Evolutionary conservation across 441 rosid genomes (phyloP), one percentile per base, ranked within the genome.

Genomic region (Aquilaria agallochum): DNA sequence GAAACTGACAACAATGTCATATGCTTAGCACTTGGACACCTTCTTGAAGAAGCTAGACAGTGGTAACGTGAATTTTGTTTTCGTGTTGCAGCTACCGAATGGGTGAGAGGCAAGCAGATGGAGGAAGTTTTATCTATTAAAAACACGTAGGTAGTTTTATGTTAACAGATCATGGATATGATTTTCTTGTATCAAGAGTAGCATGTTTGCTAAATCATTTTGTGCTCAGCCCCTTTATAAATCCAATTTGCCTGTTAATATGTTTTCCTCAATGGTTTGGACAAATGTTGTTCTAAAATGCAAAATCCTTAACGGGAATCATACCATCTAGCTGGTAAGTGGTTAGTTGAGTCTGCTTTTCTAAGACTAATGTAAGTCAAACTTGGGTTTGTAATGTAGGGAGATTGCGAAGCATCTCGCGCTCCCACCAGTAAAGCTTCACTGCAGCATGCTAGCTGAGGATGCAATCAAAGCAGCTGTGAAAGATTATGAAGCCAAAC

Each of bases 361-460:
- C 45, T 7, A 6, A 10, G 2, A 40, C 45, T 40, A 40, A 40
- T 40, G 45, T 40, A 2, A 40, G 2, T 40, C 45, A 40, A 40
- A 40, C 45, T 40, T 40, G 45, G 9, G 1, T 40, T 2, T 49
- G 50, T 31, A 27, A 58, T 66, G 44, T 82, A 94, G 99, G 49
- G 86, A 87, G 64, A 91, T 94, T 5, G 97, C 97, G 0, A 94
- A 91, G 74, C 96, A 94, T 81, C 94, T 89, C 2, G 80, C 96
- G 50, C 95, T 94, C 33, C 97, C 99, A 62, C 99, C 99, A 3
- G 99, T 94, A 55, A 94, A 94, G 86, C 87, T 94, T 55, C 99
- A 94, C 63, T 91, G 99, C 92, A 94, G 97, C 81, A 89, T 94
- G 99, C 94, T 94, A 59, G 99, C 99, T 0, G 99, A 94, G 82